Base-by-base conservation (phyloP, 805 yeast genomes). In the Wickerhamomyces queroliae region DNA sequence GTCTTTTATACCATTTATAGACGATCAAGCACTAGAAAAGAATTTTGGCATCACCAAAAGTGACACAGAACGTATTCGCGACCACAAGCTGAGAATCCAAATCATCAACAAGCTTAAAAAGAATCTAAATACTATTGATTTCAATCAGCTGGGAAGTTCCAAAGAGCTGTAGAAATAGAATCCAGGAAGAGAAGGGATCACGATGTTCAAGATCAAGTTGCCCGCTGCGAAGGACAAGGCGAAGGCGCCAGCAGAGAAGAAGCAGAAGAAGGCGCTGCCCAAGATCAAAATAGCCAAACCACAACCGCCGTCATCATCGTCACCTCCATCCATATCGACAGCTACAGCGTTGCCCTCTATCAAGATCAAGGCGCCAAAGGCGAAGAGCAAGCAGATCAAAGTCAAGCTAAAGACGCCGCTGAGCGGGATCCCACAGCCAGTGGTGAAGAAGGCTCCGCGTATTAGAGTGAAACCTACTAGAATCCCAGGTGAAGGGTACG, bases 401-500 rank as follows among this genome's bases (percentile, higher is more conserved):
- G 11, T 35, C 5, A 35, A 25, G 12, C 19, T 20, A 28, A 25
- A n/a, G 24, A 34, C 13, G n/a, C 32, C 23, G 24, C 7, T 25
- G 28, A n/a, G 31, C 7, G 21, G 33, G 8, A 18, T 19, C 4
- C 26, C 23, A 9, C 33, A 36, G n/a, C 37, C 35, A 13, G 20
- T 20, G 3, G 28, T 36, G 7, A 38, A 35, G 24, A 43, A 37
- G 29, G 37, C 33, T 20, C 72, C 79, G 8, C 58, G 76, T 27
- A 67, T 80, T 43, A 58, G 78, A 39, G 70, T 78, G 41, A 75
- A 74, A 46, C 78, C 82, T 1, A 69, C 71, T 4, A 68, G 95
- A 50, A 70, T 82, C 4, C 93, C 95, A 0, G 96, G 96, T 5
- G 96, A 91, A 51, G 98, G 98, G 1, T 91, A 91, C 60, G 99